A percentile compares a stretch with the other conserved stretches of the same genome.
phyloP scores from a whole-genome alignment of 129 eudicot species.

The Ambrosia trifida region DNA sequence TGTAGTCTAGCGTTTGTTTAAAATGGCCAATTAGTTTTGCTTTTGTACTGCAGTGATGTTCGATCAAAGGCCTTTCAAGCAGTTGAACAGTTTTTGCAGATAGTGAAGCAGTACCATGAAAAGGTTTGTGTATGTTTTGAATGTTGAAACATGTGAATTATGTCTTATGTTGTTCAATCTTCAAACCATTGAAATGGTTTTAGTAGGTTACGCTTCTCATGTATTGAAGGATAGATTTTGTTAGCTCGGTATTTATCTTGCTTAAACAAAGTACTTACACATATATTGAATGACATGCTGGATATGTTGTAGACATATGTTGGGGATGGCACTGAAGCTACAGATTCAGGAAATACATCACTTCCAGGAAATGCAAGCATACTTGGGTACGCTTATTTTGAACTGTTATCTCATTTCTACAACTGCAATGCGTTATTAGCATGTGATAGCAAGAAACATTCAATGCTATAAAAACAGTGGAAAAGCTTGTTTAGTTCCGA shows the following conservation, averaged over 20 bases:
- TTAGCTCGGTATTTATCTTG: conserved; percentile 13
- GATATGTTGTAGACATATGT: conserved; percentile 47
- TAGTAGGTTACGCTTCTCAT: background rate
- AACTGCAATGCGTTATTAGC: background rate
- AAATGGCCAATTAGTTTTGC: background rate
- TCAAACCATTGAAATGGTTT: background rate
- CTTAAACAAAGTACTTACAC: background rate
- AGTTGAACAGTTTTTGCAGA: conserved; percentile 87
- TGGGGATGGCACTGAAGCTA: conserved; percentile 57
- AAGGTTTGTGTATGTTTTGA: conserved; percentile 49
- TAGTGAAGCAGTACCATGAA: conserved; percentile 76
- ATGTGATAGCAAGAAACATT: conserved; percentile 18
- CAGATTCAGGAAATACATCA: conserved; percentile 53
- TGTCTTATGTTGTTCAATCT: background rate
- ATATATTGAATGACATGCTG: background rate
- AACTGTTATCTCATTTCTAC: conserved; percentile 16
- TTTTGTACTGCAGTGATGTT: conserved; percentile 65
- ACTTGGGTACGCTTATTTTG: conserved; percentile 68
- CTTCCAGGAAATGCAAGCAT: conserved; percentile 87
- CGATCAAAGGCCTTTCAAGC: conserved; percentile 93
- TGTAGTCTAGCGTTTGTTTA: background rate
- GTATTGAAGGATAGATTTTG: background rate
- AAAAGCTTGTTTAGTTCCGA: background rate
- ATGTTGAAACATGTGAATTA: background rate
- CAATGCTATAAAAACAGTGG: conserved; percentile 6